phyloP scores from a whole-genome alignment of 305 asterid species.

The Coffea humblotiana region DNA sequence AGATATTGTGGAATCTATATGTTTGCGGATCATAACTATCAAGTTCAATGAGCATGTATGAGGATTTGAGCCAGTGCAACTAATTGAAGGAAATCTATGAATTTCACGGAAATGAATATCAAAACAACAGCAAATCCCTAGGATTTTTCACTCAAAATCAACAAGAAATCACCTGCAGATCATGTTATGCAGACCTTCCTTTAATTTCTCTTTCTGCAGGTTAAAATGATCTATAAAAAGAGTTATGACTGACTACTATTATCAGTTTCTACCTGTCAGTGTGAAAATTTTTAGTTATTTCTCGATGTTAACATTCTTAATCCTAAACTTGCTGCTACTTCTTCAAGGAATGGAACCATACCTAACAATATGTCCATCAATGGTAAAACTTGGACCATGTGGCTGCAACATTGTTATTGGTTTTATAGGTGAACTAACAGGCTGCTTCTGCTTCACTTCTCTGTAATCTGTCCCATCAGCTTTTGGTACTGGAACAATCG shows the following conservation, averaged over 20 bases:
- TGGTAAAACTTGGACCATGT: constrained; percentile 33
- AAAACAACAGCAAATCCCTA: not conserved
- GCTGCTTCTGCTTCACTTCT: constrained; percentile 19
- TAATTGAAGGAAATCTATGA: not conserved
- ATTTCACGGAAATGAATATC: not conserved
- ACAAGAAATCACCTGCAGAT: not conserved
- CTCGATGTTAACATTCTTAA: not conserved
- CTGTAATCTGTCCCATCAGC: constrained; percentile 51
- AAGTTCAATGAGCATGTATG: no score
- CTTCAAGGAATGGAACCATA: not conserved
- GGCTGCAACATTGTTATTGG: constrained; percentile 19
- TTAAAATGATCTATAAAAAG: not conserved
- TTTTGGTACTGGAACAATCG: constrained; percentile 56
- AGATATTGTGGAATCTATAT: no score
- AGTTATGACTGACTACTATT: not conserved
- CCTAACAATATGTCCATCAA: constrained; percentile 56
- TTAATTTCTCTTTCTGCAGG: not conserved
- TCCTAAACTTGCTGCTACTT: not conserved
- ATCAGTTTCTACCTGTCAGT: not conserved
- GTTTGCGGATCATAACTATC: no score
- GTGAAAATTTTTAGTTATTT: not conserved
- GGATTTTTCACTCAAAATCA: not conserved
- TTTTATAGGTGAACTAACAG: constrained; percentile 6
- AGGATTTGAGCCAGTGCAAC: no score
- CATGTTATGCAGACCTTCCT: not conserved